These are phyloP conservation scores for Salix viminalis DNA, from an alignment of 345 rosid genomes.

Conservation along the genomic window DNA sequence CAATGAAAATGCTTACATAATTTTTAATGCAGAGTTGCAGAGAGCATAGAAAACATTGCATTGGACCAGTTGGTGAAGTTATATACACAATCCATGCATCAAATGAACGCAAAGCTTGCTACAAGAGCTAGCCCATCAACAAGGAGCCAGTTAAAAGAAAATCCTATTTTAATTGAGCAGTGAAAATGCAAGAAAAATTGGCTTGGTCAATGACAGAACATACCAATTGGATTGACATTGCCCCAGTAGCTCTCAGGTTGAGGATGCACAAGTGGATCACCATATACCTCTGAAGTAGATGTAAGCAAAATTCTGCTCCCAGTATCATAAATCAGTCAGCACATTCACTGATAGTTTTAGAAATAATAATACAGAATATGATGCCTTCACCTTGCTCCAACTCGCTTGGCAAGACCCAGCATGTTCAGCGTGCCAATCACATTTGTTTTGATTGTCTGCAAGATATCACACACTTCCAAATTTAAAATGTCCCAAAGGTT, in stretches of 20 bases:
- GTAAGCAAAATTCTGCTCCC: constrained; percentile 82
- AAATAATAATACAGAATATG: background rate
- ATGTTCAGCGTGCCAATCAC: constrained; percentile 96
- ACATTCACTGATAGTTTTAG: background rate
- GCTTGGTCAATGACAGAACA: constrained; percentile 2
- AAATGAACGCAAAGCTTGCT: too few species aligned
- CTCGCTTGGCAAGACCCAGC: constrained; percentile 98
- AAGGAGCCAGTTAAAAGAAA: background rate
- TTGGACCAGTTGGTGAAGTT: background rate
- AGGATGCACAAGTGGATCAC: constrained; percentile 91
- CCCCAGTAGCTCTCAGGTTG: constrained; percentile 98
- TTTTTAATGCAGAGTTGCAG: too few species aligned
- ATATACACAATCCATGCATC: too few species aligned
- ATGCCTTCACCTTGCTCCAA: constrained; percentile 73
- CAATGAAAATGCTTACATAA: too few species aligned
- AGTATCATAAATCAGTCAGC: constrained; percentile 7
- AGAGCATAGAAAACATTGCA: background rate
- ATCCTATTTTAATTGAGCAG: background rate
- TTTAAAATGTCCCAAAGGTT: constrained; percentile 7
- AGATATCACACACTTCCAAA: constrained; percentile 7
- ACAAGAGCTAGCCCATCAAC: background rate
- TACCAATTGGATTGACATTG: constrained; percentile 93
- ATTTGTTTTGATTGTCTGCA: constrained; percentile 92
- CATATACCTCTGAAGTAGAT: constrained; percentile 94
- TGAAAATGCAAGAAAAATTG: background rate